Evolutionary conservation across 1,139 yeast genomes (phyloP), one percentile per base, ranked within the genome.

Genomic region (Hyphopichia burtonii): DNA sequence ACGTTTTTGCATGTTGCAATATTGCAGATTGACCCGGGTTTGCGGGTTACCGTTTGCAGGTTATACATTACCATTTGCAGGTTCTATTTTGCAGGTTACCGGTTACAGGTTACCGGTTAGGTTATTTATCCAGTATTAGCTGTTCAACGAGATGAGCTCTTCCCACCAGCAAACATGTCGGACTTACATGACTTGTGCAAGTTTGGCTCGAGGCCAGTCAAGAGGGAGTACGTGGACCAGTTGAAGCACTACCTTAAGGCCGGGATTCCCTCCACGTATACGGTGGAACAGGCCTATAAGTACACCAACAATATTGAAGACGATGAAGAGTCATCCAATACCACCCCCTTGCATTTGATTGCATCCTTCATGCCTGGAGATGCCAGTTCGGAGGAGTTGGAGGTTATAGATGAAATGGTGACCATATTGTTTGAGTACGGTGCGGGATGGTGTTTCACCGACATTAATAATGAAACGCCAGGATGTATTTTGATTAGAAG

Each of bases 381-480:
- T 52, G 47, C 63, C 7, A 51, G 63, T 0, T 54, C 53, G 0
- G 74, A 65, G 0, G 90, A 86, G 54, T 48, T 66, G 23, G 56
- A 54, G 1, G 71, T 79, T 1, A 78, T 86, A 0, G 50, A 63
- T 30, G 59, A 66, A 17, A 72, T 90, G 80, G 81, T 88, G 44
- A 80, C 80, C 31, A 72, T 68, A 12, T 63, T 91, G 44, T 82
- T 91, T 53, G 82, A 87, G 55, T 85, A 82, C 59, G 98, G 98
- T 12, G 96, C 96, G 0, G 96, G 95, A 8, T 91, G 97, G 97
- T 83, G 83, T 54, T 71, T 83, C 46, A 68, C 79, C 5, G 93
- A 86, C 56, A 73, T 69, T 44, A 78, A 83, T 48, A 71, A 78
- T 50, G 81, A 83, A 49, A 86, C 96, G 0, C 86, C 94, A 0